Base-by-base conservation (phyloP, 192 early-diverging fungal genomes). In the Phlyctochytrium planicorne region DNA sequence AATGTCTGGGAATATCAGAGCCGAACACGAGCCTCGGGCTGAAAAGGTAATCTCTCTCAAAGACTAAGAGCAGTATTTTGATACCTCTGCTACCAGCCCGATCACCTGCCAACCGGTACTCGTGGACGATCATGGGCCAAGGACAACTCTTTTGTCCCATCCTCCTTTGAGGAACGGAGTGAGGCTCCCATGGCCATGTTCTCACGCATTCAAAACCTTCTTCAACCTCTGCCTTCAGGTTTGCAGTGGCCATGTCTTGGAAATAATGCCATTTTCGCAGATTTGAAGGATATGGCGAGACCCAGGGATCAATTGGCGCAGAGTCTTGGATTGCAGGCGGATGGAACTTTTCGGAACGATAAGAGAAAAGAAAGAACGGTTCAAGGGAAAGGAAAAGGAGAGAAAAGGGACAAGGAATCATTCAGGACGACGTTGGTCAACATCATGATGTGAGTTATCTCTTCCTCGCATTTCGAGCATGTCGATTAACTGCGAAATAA, bases 351-450 rank as follows among this genome's bases (percentile, higher is more conserved):
- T n/a, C n/a, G n/a, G n/a, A n/a, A n/a, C n/a, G n/a, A n/a, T n/a
- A n/a, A n/a, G n/a, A n/a, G n/a, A n/a, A n/a, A n/a, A n/a, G n/a
- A n/a, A n/a, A n/a, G n/a, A n/a, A n/a, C n/a, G n/a, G n/a, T n/a
- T n/a, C n/a, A n/a, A n/a, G n/a, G n/a, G n/a, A n/a, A n/a, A n/a
- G n/a, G n/a, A n/a, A n/a, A 0, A 1, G 40, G 0, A 37, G 36
- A 70, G 0, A 87, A 87, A 65, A 76, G 71, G 60, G 84, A 81
- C 64, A 75, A 78, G 32, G 85, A 87, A 52, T 71, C 70, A n/a
- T 87, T 87, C 61, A 62, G 85, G 23, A 86, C 80, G 24, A 79
- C 77, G 2, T 47, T 87, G 34, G 85, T 87, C 23, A 83, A 84
- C 61, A 83, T 87, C 64, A 76, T 87, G 17, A 87, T 87, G 85